These are phyloP conservation scores for Paecilomyces fulvus DNA, from an alignment of 2,329 filamentous ascomycete genomes.

Conservation along the genomic window DNA sequence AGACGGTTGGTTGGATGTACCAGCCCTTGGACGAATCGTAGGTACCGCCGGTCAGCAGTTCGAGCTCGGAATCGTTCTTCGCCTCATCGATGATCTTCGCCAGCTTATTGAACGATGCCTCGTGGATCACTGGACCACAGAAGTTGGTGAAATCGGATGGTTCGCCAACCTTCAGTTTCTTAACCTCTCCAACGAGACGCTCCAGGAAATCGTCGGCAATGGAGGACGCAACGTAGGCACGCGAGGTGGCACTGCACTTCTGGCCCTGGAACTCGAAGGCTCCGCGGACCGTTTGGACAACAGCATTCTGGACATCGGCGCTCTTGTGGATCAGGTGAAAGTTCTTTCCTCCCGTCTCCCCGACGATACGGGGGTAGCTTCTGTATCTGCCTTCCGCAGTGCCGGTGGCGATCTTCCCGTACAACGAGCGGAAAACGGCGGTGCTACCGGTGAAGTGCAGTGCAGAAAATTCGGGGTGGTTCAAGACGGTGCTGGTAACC, in stretches of 20 bases:
- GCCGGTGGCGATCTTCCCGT: constrained; percentile 74
- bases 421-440: constrained; percentile 78
- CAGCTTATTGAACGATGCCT: constrained; percentile 72
- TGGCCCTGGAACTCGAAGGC: constrained; percentile 89
- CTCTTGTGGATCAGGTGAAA: constrained; percentile 75
- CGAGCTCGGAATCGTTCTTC: constrained; percentile 64
- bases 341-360: constrained; percentile 90
- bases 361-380: constrained; percentile 80
- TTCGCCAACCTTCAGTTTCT: constrained; percentile 61
- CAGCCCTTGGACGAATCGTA: constrained; percentile 73
- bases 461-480: constrained; percentile 74
- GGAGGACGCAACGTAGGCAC: constrained; percentile 68
- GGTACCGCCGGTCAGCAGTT: constrained; percentile 65
- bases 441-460: constrained; percentile 94
- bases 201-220: constrained; percentile 64
- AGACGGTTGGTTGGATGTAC: constrained; percentile 78
- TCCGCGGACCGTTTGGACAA: constrained; percentile 71
- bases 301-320: constrained; percentile 71
- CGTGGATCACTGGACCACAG: constrained; percentile 80
- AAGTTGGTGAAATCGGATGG: constrained; percentile 69
- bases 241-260: constrained; percentile 80
- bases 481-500: constrained; percentile 67
- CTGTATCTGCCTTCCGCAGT: constrained; percentile 74
- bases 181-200: constrained; percentile 58
- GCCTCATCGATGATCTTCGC: constrained; percentile 67